Conservation (phyloP, 1,284 basidiomycete genomes). For the Irpex rosettiformis region DNA sequence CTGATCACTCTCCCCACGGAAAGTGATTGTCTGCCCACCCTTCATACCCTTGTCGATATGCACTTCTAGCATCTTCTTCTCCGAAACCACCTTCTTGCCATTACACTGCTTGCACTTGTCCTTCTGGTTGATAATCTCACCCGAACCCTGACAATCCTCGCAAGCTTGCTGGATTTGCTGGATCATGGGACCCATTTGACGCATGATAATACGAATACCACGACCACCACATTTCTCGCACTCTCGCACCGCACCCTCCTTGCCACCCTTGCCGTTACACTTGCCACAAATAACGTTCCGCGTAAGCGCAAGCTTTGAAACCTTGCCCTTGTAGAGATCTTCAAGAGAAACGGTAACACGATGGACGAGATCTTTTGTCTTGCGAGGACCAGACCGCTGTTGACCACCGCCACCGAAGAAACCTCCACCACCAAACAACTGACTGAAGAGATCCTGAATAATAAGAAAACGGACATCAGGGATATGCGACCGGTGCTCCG, state of each 20-base stretch:
- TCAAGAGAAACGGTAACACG: constrained; percentile 95
- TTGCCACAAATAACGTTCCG: constrained; percentile 93
- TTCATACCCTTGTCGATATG: constrained; percentile 99
- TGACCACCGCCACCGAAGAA: constrained; percentile 61
- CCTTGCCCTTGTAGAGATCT: constrained; percentile 98
- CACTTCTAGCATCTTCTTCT: constrained; percentile 98
- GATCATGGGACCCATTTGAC: constrained; percentile 99
- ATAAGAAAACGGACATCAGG: background rate
- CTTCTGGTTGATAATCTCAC: constrained; percentile 93
- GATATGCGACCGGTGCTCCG: background rate
- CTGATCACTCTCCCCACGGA: constrained; percentile 96
- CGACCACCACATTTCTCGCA: constrained; percentile 86
- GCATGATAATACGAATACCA: constrained; percentile 88
- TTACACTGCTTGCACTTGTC: constrained; percentile 93
- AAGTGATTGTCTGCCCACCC: constrained; percentile 94
- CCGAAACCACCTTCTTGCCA: constrained; percentile 93
- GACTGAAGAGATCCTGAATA: constrained; percentile 90
- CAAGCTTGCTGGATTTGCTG: constrained; percentile 98
- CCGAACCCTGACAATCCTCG: constrained; percentile 88
- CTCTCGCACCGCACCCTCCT: constrained; percentile 88
- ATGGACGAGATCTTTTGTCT: constrained; percentile 98
- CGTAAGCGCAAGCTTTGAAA: constrained; percentile 95
- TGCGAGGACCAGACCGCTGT: constrained; percentile 81
- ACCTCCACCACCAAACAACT: constrained; percentile 82
- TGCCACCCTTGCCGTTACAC: constrained; percentile 96